These are phyloP conservation scores for Silybum marianum DNA, from an alignment of 129 eudicot genomes.

Conservation along the genomic window DNA sequence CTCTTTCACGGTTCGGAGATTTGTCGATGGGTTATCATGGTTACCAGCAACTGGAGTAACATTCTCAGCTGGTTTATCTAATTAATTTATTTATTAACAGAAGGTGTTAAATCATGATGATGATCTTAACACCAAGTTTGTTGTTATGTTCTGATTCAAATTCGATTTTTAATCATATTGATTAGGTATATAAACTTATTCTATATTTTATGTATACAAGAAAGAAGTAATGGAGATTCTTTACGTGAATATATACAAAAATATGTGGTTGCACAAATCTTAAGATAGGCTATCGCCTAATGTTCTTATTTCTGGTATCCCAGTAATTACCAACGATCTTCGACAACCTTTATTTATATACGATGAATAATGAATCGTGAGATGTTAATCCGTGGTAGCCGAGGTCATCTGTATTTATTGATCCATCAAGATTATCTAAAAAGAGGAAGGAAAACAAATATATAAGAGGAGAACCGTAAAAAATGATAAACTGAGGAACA, in stretches of 20 bases:
- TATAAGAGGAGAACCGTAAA: too few species aligned
- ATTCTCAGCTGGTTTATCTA: conserved; percentile 73
- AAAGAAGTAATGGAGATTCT: not conserved
- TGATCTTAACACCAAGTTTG: not conserved
- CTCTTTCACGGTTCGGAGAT: conserved; percentile 61
- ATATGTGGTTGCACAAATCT: not conserved
- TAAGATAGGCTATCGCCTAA: too few species aligned
- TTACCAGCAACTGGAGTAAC: conserved; percentile 84
- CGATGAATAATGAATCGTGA: too few species aligned
- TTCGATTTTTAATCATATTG: not conserved
- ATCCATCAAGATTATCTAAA: too few species aligned
- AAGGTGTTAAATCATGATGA: conserved; percentile 2
- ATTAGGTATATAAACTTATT: not conserved
- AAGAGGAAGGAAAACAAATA: too few species aligned
- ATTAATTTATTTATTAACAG: conserved; percentile 25
- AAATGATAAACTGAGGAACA: too few species aligned
- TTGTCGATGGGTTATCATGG: conserved; percentile 83
- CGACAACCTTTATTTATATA: too few species aligned
- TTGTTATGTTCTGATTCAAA: not conserved
- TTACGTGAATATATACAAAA: not conserved
- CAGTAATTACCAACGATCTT: too few species aligned
- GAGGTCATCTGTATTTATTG: too few species aligned
- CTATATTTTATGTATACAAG: not conserved
- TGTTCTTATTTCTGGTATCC: too few species aligned
- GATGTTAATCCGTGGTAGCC: too few species aligned